Percentiles rank a stretch among this genome's conserved stretches.
phyloP scores from a whole-genome alignment of 176 grass and related monocot genomes.

The Poa pratensis region DNA sequence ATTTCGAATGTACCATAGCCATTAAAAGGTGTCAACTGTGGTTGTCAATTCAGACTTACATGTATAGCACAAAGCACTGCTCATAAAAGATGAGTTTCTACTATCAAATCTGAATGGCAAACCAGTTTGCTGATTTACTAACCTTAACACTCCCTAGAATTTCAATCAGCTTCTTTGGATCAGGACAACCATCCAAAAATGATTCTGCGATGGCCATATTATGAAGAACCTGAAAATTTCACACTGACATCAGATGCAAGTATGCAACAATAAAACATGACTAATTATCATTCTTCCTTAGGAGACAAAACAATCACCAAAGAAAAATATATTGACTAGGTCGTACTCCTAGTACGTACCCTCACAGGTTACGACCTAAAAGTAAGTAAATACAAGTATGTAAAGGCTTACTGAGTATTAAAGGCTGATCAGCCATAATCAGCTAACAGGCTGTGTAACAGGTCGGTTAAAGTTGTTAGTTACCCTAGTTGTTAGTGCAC shows the following conservation, averaged over 20 bases:
- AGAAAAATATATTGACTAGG: slow-evolving; percentile 7
- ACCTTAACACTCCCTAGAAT: slow-evolving; percentile 84
- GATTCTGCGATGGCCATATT: slow-evolving; percentile 90
- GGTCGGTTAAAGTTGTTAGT: background rate
- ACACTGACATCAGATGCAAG: slow-evolving; percentile 39
- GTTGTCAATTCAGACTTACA: background rate
- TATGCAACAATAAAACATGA: slow-evolving; percentile 12
- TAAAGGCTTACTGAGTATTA: background rate
- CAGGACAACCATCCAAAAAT: slow-evolving; percentile 68
- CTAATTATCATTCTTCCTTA: slow-evolving; percentile 32
- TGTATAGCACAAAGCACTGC: background rate
- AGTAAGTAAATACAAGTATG: background rate
- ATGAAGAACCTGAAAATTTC: slow-evolving; percentile 78
- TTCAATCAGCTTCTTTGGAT: slow-evolving; percentile 78
- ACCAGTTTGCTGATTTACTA: slow-evolving; percentile 40
- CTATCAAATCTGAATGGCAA: slow-evolving; percentile 15
- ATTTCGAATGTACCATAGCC: background rate
- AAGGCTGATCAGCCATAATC: background rate
- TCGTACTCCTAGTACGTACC: background rate
- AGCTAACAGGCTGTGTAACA: background rate
- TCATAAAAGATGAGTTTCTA: slow-evolving; percentile 9
- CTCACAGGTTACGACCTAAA: background rate
- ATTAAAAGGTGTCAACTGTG: background rate
- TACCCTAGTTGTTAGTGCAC: background rate
- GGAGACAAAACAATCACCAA: slow-evolving; percentile 30